phyloP scores from a whole-genome alignment of 352 stramenopile species.

The Peronospora farinosa region DNA sequence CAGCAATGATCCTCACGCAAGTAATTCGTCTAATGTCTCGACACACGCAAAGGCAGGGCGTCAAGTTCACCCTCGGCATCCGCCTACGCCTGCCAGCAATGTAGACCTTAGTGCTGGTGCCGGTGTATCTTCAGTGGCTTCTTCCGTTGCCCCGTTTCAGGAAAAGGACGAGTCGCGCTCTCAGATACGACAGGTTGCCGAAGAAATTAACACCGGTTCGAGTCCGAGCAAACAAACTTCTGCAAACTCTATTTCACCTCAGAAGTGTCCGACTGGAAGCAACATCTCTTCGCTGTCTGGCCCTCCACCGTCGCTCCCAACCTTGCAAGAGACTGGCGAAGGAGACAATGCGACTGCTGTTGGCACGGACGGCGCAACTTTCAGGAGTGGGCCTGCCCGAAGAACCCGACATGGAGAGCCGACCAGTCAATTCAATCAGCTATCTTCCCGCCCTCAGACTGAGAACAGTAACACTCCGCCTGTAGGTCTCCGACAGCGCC shows the following conservation, averaged over 20 bases:
- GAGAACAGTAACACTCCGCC: slow-evolving; percentile 10
- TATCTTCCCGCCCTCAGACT: slow-evolving; percentile 1
- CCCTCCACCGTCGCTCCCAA: slow-evolving; percentile 7
- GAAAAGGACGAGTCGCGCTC: not conserved
- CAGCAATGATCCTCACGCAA: slow-evolving; percentile 4
- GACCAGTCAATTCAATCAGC: not conserved
- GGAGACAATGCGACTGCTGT: not conserved
- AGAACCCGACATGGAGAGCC: slow-evolving; percentile 6
- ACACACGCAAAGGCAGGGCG: slow-evolving; percentile 14
- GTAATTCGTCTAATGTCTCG: slow-evolving; percentile 4
- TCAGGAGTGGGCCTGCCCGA: slow-evolving; percentile 5
- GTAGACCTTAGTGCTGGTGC: slow-evolving; percentile 8
- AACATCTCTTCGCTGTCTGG: slow-evolving; percentile 6
- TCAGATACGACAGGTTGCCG: slow-evolving; percentile 6
- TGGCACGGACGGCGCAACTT: slow-evolving; percentile 3
- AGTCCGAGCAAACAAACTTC: not conserved
- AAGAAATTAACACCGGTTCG: not conserved
- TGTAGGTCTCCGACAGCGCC: slow-evolving; percentile 23
- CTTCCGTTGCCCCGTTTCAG: not conserved
- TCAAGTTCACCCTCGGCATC: slow-evolving; percentile 23
- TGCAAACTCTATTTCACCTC: slow-evolving; percentile 2
- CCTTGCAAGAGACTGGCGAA: slow-evolving; percentile 6
- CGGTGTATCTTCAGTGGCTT: not conserved
- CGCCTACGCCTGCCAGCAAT: slow-evolving; percentile 12
- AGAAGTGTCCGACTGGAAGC: slow-evolving; percentile 5